Conservation (phyloP, 306 rosid species). For the Fragaria nilgerrensis region DNA sequence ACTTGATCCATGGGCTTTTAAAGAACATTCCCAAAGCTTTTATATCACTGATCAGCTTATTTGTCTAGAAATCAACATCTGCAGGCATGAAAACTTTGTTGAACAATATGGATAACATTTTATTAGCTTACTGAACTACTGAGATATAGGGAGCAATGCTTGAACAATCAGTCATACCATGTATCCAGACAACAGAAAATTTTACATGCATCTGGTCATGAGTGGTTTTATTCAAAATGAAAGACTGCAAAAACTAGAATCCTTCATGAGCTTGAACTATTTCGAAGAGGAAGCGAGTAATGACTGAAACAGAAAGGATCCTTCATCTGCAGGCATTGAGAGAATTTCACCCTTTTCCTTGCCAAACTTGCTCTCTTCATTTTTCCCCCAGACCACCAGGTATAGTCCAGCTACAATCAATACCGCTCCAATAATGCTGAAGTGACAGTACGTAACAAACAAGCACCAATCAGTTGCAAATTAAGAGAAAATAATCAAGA, state of each 20-base stretch:
- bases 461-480: neutral
- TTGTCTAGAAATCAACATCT: neutral
- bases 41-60: neutral
- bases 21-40: neutral
- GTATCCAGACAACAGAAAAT: neutral
- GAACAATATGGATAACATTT: neutral
- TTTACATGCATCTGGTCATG: no score
- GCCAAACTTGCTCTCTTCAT: neutral
- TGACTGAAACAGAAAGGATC: neutral
- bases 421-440: neutral
- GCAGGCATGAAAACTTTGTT: neutral
- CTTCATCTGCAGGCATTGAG: neutral
- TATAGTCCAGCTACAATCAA: neutral
- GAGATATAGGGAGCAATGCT: neutral
- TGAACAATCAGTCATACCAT: neutral
- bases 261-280: neutral
- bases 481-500: neutral
- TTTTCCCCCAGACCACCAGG: slow-evolving; percentile 2
- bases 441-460: neutral
- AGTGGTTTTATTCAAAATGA: neutral
- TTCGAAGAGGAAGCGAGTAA: neutral
- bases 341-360: neutral
- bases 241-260: no score
- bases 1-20: neutral
- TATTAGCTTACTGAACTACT: neutral